Percentiles rank a stretch among this genome's conserved stretches.
Conservation (phyloP, 1,284 basidiomycete genomes). For the Ganoderma resinaceum region DNA sequence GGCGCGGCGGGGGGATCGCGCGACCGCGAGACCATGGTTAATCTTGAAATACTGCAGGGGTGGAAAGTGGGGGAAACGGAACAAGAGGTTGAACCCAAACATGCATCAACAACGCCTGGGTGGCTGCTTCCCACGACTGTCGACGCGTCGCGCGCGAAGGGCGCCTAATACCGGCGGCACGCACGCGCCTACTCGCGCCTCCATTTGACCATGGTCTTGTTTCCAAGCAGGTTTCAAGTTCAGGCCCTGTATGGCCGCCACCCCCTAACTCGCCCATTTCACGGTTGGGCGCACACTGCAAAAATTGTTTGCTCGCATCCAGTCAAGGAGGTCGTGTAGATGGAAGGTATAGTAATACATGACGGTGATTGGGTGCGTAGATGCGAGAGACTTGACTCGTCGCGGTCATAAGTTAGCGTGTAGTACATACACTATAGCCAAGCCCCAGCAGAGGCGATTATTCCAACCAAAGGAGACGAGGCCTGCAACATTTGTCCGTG, state of each 20-base stretch:
- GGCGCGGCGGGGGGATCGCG: conserved; percentile 33
- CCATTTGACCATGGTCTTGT: neutral
- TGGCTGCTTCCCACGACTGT: conserved; percentile 27
- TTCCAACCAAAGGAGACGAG: conserved; percentile 7
- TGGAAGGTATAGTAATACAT: conserved; percentile 32
- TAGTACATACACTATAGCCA: conserved; percentile 27
- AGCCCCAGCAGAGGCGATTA: conserved; percentile 7
- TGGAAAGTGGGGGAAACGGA: conserved; percentile 28
- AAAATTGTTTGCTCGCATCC: neutral
- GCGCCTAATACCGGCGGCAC: neutral
- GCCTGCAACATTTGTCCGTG: conserved; percentile 19
- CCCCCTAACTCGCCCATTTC: too few species aligned
- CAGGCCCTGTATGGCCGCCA: too few species aligned
- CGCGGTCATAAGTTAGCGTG: conserved; percentile 35
- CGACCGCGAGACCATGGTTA: conserved; percentile 30
- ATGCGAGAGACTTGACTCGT: conserved; percentile 22
- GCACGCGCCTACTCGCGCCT: too few species aligned
- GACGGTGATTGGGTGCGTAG: conserved; percentile 10
- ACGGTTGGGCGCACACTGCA: too few species aligned
- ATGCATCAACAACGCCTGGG: conserved; percentile 31
- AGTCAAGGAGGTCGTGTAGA: conserved; percentile 14
- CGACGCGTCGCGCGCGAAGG: conserved; percentile 9
- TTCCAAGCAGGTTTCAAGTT: too few species aligned
- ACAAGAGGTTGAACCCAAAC: conserved; percentile 29
- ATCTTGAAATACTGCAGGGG: conserved; percentile 1